A percentile compares a stretch with the other conserved stretches of the same genome.
Conservation (phyloP, 441 rosid genomes). For the Adansonia madagascariensis region DNA sequence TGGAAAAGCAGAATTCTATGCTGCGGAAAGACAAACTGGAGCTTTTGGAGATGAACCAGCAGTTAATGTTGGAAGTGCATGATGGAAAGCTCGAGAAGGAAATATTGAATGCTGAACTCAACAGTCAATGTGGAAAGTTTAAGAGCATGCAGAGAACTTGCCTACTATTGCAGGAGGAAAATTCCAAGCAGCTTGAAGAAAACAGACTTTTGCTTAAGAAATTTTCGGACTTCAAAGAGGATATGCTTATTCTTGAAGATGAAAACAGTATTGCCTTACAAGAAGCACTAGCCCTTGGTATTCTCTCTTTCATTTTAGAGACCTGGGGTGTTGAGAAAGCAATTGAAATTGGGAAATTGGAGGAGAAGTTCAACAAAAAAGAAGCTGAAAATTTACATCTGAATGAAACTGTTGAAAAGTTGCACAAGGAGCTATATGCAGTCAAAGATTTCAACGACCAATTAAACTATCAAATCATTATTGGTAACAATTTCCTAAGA, state of each 20-base stretch:
- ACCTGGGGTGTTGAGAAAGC: constrained; percentile 65
- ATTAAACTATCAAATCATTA: constrained; percentile 51
- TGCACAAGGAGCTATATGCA: constrained; percentile 60
- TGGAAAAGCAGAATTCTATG: constrained; percentile 41
- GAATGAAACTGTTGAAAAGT: constrained; percentile 50
- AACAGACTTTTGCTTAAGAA: constrained; percentile 53
- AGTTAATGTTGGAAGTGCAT: constrained; percentile 53
- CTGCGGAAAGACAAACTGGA: constrained; percentile 52
- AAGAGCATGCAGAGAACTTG: constrained; percentile 53
- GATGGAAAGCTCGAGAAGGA: constrained; percentile 52
- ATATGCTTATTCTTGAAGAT: constrained; percentile 56
- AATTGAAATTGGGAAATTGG: constrained; percentile 56
- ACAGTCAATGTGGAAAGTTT: constrained; percentile 44
- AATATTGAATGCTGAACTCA: constrained; percentile 48
- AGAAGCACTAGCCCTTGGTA: constrained; percentile 58
- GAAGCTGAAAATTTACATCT: constrained; percentile 56
- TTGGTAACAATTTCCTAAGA: constrained; percentile 60
- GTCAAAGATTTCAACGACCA: constrained; percentile 57
- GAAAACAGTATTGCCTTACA: constrained; percentile 56
- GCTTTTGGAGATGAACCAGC: constrained; percentile 57
- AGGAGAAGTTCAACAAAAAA: constrained; percentile 53
- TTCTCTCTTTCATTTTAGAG: constrained; percentile 54
- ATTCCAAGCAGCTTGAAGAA: constrained; percentile 47
- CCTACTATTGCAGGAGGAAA: constrained; percentile 55
- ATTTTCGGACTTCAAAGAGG: constrained; percentile 51